Conservation (phyloP, 306 rosid genomes). For the Morella rubra region DNA sequence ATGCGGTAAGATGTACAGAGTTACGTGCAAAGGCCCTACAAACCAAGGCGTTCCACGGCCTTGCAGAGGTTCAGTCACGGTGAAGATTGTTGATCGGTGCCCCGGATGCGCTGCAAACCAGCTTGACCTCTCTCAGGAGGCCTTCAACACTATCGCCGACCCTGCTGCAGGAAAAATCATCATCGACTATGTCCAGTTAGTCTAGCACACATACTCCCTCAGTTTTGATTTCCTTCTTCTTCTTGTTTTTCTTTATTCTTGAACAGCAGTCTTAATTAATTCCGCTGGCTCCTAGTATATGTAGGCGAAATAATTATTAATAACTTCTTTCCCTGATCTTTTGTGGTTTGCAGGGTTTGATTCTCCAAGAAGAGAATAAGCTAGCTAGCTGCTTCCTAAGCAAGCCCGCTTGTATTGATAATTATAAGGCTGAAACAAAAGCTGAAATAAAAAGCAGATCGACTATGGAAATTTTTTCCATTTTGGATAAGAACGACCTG, state of each 20-base stretch:
- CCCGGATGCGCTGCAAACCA: conserved; percentile 26
- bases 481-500: too few species aligned
- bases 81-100: conserved; percentile 38
- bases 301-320: too few species aligned
- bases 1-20: conserved; percentile 26
- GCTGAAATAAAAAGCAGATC: too few species aligned
- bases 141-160: conserved; percentile 31
- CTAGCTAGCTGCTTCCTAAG: too few species aligned
- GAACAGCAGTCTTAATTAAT: neutral
- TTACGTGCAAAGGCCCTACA: conserved; percentile 28
- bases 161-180: conserved; percentile 27
- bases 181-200: conserved; percentile 20
- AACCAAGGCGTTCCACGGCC: conserved; percentile 27
- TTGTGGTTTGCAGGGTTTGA: too few species aligned
- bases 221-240: neutral
- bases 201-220: neutral
- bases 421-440: too few species aligned
- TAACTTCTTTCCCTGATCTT: too few species aligned
- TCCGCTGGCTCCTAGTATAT: too few species aligned
- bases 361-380: too few species aligned
- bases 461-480: too few species aligned
- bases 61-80: conserved; percentile 23
- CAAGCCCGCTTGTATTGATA: too few species aligned
- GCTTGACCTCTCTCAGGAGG: conserved; percentile 36
- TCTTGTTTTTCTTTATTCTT: neutral